phyloP scores from a whole-genome alignment of 192 early-diverging fungal species.

The Coemansia sp. region DNA sequence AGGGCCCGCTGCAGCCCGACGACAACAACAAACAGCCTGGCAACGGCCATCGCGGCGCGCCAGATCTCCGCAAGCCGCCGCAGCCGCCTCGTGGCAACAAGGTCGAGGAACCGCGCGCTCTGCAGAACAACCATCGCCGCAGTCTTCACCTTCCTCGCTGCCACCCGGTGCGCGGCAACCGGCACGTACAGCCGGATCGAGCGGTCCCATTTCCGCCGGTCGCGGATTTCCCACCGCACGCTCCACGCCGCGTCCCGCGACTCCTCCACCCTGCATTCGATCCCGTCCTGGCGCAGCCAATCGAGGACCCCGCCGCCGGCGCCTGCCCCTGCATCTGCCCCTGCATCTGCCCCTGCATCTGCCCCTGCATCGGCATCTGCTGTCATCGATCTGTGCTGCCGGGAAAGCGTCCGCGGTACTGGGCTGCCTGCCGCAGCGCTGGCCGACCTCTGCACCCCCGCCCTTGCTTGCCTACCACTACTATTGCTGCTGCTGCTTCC shows the following conservation, averaged over 20 bases:
- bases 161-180: not conserved
- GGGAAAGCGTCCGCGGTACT: not conserved
- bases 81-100: constrained; percentile 15
- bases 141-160: not conserved
- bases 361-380: not conserved
- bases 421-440: not conserved
- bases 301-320: no score
- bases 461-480: not conserved
- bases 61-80: constrained; percentile 25
- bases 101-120: constrained; percentile 15
- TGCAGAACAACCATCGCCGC: constrained; percentile 31
- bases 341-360: not conserved
- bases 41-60: constrained; percentile 30
- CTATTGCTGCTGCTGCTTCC: not conserved
- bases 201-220: constrained; percentile 34
- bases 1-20: constrained; percentile 32
- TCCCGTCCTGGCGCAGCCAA: constrained; percentile 13
- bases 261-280: constrained; percentile 9
- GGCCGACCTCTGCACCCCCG: not conserved
- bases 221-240: constrained; percentile 33
- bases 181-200: constrained; percentile 28
- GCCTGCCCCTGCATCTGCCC: not conserved
- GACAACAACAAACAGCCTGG: constrained; percentile 25
- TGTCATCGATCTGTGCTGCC: not conserved
- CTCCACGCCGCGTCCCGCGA: not conserved